Evolutionary conservation across 768 basidiomycete species (phyloP).

Genomic region (Floccularia luteovirens): DNA sequence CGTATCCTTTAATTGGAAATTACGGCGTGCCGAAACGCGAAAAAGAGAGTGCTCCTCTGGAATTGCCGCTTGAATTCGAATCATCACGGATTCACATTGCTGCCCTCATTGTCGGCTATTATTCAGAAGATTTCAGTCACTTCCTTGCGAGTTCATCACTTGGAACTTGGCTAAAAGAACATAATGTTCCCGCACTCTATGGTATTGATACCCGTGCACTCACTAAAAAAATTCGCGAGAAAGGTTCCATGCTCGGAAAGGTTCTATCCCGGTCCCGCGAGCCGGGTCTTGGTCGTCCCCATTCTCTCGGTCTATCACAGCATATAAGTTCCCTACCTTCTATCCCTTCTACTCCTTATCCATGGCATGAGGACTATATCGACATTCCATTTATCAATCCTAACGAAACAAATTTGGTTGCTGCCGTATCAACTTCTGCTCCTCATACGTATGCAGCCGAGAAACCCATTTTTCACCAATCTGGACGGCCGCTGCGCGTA

Average conservation of each 20-base stretch:
- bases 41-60: slow-evolving; percentile 43
- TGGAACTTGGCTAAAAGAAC: slow-evolving; percentile 90
- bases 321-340: slow-evolving; percentile 29
- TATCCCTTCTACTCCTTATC: slow-evolving; percentile 41
- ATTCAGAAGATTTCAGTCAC: slow-evolving; percentile 92
- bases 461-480: slow-evolving; percentile 57
- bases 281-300: slow-evolving; percentile 29
- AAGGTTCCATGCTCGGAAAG: slow-evolving; percentile 88
- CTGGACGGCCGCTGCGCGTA: slow-evolving; percentile 75
- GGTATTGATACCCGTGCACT: slow-evolving; percentile 95
- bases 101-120: slow-evolving; percentile 87
- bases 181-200: slow-evolving; percentile 88
- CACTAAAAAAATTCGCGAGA: slow-evolving; percentile 93
- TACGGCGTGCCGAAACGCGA: slow-evolving; percentile 96
- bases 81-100: slow-evolving; percentile 92
- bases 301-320: slow-evolving; percentile 13
- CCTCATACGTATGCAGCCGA: slow-evolving; percentile 67
- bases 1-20: slow-evolving; percentile 95
- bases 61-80: slow-evolving; percentile 77
- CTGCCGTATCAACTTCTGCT: slow-evolving; percentile 68
- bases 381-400: slow-evolving; percentile 84
- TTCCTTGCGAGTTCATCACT: slow-evolving; percentile 87
- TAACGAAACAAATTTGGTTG: slow-evolving; percentile 86
- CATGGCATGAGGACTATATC: slow-evolving; percentile 82
- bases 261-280: slow-evolving; percentile 60